These are phyloP conservation scores for Barnettozyma salicaria DNA, from an alignment of 805 yeast species.

Conservation along the genomic window DNA sequence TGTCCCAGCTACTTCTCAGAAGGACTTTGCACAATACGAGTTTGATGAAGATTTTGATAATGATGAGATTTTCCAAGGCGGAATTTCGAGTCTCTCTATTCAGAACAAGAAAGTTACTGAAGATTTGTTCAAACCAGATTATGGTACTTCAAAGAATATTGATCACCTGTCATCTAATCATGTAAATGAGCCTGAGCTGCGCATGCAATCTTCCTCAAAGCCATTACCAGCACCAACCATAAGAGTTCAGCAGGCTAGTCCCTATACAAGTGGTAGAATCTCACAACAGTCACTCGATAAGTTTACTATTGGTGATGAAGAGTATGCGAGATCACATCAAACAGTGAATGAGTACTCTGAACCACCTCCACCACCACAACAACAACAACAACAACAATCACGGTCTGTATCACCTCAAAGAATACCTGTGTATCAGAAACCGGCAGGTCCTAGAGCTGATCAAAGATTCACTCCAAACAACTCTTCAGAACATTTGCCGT, in stretches of 20 bases:
- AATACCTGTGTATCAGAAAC: conserved; percentile 10
- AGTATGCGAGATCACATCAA: conserved; percentile 6
- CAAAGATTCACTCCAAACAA: conserved; percentile 21
- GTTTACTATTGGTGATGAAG: conserved; percentile 4
- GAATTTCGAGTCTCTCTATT: conserved; percentile 18
- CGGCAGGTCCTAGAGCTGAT: conserved; percentile 21
- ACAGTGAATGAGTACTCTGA: neutral
- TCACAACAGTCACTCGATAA: conserved; percentile 13
- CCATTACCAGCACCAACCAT: conserved; percentile 12
- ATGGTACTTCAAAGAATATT: conserved; percentile 12
- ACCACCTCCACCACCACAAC: conserved; percentile 4
- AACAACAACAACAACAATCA: conserved; percentile 4
- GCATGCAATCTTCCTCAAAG: conserved; percentile 14
- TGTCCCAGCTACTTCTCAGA: too few relatives aligned
- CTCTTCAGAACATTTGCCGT: conserved; percentile 13
- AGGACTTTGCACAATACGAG: too few relatives aligned
- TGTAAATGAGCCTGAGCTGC: conserved; percentile 12
- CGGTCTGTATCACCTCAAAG: conserved; percentile 11
- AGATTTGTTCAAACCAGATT: conserved; percentile 27
- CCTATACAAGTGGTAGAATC: conserved; percentile 23
- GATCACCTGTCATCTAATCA: conserved; percentile 3
- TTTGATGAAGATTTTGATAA: conserved; percentile 26
- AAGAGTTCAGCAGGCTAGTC: conserved; percentile 15
- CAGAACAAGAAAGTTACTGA: conserved; percentile 7
- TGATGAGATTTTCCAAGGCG: conserved; percentile 25